Evolutionary conservation across 257 asterid genomes (phyloP).

Genomic region (Fraxinus americana): DNA sequence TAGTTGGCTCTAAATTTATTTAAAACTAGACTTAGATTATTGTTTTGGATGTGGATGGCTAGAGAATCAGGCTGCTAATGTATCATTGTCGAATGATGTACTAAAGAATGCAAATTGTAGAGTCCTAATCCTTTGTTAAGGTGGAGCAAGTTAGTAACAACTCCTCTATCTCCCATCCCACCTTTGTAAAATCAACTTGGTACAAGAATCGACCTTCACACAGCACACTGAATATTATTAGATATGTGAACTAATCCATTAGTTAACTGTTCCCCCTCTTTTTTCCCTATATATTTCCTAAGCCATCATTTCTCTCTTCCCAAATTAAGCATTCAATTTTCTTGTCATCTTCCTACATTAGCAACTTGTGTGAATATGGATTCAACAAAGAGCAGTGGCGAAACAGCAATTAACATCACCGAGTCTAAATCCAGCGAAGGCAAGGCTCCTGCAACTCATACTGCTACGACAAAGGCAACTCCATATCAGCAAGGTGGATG

Average conservation of each 20-base stretch:
- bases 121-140: neutral
- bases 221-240: neutral
- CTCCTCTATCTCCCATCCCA: neutral
- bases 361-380: conserved; percentile 4
- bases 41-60: no score
- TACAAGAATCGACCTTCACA: neutral
- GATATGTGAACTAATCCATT: conserved; percentile 38
- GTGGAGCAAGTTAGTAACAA: conserved; percentile 46
- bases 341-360: neutral
- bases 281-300: conserved; percentile 24
- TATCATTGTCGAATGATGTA: no score
- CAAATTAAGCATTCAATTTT: neutral
- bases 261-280: neutral
- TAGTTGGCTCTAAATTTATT: no score
- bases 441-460: conserved; percentile 27
- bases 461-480: conserved; percentile 38
- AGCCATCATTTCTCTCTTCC: neutral
- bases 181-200: neutral
- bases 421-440: conserved; percentile 51
- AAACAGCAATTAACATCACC: conserved; percentile 47
- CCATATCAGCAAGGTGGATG: conserved; percentile 34
- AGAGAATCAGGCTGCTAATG: no score
- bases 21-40: no score
- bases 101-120: no score
- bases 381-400: conserved; percentile 28